Base-by-base conservation (phyloP, 116 monocot genomes). In the Zostera marina region DNA sequence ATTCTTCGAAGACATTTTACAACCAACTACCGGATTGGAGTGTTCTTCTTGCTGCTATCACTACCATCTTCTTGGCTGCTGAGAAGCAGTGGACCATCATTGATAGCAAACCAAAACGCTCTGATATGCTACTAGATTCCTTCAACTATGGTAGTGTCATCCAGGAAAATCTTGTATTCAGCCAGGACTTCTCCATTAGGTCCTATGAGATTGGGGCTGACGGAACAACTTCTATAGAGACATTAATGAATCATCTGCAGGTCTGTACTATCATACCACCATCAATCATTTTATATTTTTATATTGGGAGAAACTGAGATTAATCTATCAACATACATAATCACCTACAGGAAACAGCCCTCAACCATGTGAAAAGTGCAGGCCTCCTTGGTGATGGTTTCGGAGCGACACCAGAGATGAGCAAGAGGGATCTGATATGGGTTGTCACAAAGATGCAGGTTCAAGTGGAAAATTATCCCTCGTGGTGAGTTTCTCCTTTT, bases 171-270 rank as follows among this genome's bases (percentile, higher is more conserved):
- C 52, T 79, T 9, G 63, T 79, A 16, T 84, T 88, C 67, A 79
- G 76, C 60, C 88, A 93, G 70, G 88, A 77, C 47, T 93, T 93
- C 61, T 73, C 81, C 8, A 88, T 93, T 9, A 70, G 84, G 57
- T 93, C 93, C 11, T 93, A 93, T 76, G 93, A 88, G 81, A 81
- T 88, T 61, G 93, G 93, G 39, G 88, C 81, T 12, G 93, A 93
- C 74, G 57, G 67, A 25, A 88, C 88, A 9, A 81, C 88, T 44
- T 93, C 93, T 67, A 93, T 93, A 65, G 88, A 93, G 61, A 84
- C 93, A 3, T 64, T 93, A 68, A 88, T 93, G 93, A 93, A 93
- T 75, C 84, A 88, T 73, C 62, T 93, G 56, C 93, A 93, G 93
- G 88, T 93, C 19, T n/a, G 56, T 5, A 23, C 41, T 7, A 39